These are phyloP conservation scores for Gremmenia infestans DNA, from an alignment of 2,329 filamentous ascomycete species.

Conservation along the genomic window DNA sequence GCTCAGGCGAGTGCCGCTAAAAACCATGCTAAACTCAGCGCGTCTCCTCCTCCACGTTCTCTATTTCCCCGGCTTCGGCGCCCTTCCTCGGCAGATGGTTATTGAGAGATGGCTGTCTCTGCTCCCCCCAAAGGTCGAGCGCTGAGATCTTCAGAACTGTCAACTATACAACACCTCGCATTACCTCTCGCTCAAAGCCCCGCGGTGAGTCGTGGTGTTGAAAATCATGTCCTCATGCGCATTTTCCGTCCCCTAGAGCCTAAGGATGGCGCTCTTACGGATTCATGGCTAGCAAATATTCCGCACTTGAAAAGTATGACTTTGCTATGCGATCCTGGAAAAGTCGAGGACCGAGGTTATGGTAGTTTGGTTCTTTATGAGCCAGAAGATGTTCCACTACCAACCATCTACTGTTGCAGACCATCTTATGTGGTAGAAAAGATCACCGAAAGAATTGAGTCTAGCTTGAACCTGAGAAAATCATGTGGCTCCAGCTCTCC, in stretches of 20 bases:
- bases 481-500: neutral
- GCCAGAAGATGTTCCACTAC: neutral
- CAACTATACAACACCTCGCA: neutral
- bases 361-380: slow-evolving; percentile 1
- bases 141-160: no score
- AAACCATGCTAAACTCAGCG: no score
- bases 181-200: neutral
- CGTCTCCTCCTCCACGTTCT: neutral
- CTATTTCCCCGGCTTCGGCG: neutral
- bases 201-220: neutral
- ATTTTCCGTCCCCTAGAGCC: neutral
- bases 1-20: no score
- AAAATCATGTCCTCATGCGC: neutral
- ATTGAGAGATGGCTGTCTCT: neutral
- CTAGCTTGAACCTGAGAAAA: neutral
- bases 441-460: neutral
- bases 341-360: neutral
- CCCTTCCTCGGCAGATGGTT: neutral
- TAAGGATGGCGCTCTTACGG: neutral
- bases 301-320: slow-evolving; percentile 1
- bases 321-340: slow-evolving; percentile 1
- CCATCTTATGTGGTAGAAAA: neutral
- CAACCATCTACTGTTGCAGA: neutral
- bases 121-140: neutral
- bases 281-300: neutral